Conservation (phyloP, 1,139 yeast species). For the Pichia sp. region DNA sequence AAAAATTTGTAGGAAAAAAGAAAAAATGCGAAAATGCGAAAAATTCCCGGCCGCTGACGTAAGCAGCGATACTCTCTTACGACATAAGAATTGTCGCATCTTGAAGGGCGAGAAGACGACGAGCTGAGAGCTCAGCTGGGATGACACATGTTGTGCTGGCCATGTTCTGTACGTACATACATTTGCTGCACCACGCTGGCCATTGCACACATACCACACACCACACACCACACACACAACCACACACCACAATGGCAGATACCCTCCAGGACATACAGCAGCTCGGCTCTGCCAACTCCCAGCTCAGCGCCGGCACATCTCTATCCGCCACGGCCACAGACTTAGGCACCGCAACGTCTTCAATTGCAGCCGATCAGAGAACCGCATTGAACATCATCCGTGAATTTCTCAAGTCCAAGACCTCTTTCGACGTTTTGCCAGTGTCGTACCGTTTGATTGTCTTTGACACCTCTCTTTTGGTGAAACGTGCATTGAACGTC, state of each 20-base stretch:
- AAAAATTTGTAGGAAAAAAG: background rate
- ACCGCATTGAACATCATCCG: slow-evolving; percentile 77
- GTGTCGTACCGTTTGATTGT: slow-evolving; percentile 93
- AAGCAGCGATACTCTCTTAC: too few species aligned
- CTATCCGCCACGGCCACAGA: background rate
- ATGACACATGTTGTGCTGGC: too few species aligned
- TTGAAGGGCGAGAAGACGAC: too few species aligned
- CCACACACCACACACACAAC: background rate
- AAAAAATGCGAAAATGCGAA: background rate
- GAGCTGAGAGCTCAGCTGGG: too few species aligned
- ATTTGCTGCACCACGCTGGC: too few species aligned
- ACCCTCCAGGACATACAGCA: background rate
- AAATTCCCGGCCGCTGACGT: background rate
- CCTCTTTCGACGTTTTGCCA: slow-evolving; percentile 95
- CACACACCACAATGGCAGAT: background rate
- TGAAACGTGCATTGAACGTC: slow-evolving; percentile 88
- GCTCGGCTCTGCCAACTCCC: background rate
- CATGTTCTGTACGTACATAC: too few species aligned
- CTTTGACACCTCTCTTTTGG: slow-evolving; percentile 85
- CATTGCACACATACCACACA: too few species aligned
- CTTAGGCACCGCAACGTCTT: background rate
- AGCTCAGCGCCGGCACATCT: background rate
- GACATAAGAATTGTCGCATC: too few species aligned
- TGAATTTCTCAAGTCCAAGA: slow-evolving; percentile 80
- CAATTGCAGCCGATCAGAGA: slow-evolving; percentile 46